Base-by-base conservation (phyloP, 805 yeast genomes). In the Kodamaea neixiangensis region DNA sequence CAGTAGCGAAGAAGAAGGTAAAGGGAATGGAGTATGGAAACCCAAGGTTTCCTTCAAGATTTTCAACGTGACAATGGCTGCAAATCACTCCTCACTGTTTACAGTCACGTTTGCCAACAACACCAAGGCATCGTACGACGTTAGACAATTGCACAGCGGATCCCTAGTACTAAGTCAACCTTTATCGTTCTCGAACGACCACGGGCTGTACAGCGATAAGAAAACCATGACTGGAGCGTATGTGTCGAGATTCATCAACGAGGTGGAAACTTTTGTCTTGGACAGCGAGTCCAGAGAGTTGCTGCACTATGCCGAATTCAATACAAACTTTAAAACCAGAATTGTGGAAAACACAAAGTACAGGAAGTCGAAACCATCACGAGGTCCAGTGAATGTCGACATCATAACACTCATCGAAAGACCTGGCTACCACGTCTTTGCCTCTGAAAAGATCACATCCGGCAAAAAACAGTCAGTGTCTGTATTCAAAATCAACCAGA, bases 121-220 rank as follows among this genome's bases (percentile, higher is more conserved):
- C 5, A 15, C 48, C 11, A 20, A 20, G 7, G 34, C 22, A 6
- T 2, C 18, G 22, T 46, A 31, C 37, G 48, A 46, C 3, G 43
- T 46, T 6, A 46, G 42, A 14, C 48, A 46, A 34, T 5, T 46
- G 20, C 48, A 35, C 18, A 20, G 33, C 20, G 37, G 42, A 20
- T 37, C 40, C 2, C 29, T 46, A 11, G 38, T 37, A 14, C 20
- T 22, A 14, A 46, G 25, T 19, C 42, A 46, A 20, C 48, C 48
- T 2, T 11, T 38, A 3, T 14, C 5, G 17, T 17, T 19, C 40
- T 21, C 43, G 5, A 21, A 37, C 42, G 48, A 46, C n/a, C 42
- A 35, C 22, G 48, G 48, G 9, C 25, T 42, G 37, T 46, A 46
- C 35, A 46, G 48, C 11, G 42, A 46, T 5, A 35, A 37, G 35